These are phyloP conservation scores for Eucalyptus cloeziana DNA, from an alignment of 345 rosid species.

Conservation along the genomic window DNA sequence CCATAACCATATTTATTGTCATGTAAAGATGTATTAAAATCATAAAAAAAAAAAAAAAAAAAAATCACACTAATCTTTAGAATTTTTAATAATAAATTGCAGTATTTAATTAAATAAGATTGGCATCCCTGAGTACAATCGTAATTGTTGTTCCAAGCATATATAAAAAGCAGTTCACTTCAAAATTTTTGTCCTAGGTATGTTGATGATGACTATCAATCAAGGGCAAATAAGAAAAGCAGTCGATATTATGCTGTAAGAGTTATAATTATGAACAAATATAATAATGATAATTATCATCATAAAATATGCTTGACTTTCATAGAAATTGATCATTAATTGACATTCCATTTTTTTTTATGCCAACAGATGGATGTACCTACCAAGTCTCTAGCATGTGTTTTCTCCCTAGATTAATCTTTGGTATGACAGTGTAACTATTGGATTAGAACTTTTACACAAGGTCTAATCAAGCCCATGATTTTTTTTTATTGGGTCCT, in stretches of 20 bases:
- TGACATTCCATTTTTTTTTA: background rate
- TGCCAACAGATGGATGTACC: no score
- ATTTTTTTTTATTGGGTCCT: background rate
- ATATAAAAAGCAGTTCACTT: background rate
- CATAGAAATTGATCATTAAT: background rate
- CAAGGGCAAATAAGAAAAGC: background rate
- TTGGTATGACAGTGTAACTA: background rate
- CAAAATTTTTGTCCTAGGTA: background rate
- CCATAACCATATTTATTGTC: background rate
- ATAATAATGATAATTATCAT: background rate
- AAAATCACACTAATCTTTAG: no score
- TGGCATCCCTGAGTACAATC: background rate
- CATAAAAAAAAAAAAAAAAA: background rate
- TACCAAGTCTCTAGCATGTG: background rate
- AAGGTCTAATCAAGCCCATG: background rate
- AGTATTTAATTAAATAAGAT: background rate
- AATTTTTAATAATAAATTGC: background rate
- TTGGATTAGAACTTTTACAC: background rate
- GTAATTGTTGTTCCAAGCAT: background rate
- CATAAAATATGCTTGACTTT: background rate
- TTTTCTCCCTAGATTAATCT: no score
- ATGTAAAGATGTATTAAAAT: background rate
- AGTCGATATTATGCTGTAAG: background rate
- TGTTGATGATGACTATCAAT: no score
- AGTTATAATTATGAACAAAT: background rate